Base-by-base conservation (phyloP, 208 protist species). In the Blastocrithidia nonstop region DNA sequence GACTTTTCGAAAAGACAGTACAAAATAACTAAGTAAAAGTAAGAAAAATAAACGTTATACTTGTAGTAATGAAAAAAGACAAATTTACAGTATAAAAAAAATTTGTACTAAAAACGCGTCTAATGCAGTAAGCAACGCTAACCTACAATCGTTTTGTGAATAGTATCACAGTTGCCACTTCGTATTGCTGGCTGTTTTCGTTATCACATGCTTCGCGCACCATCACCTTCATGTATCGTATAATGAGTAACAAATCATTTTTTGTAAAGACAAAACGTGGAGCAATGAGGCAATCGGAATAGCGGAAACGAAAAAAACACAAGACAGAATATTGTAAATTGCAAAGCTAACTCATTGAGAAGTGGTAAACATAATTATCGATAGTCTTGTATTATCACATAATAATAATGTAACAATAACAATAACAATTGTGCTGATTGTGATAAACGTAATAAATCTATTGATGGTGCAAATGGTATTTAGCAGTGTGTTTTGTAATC, bases 171-270 rank as follows among this genome's bases (percentile, higher is more conserved):
- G 60, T 51, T 71, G 38, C 81, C 81, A 15, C 52, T 75, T 27
- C 68, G 64, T 23, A 8, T 90, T n/a, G 57, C 57, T 7, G 70
- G 71, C 54, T 83, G 69, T 57, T 82, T 77, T 46, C 81, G 81
- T 19, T 79, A 61, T 36, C 81, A 90, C 42, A 79, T 90, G 45
- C 22, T 90, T 24, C 45, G 57, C 6, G 61, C 47, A 1, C 75
- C 72, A 5, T 54, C 59, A 7, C 45, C 53, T 35, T 37, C 53
- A 4, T 50, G 40, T 3, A 44, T 90, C 25, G 39, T 54, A 19
- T 16, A n/a, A 22, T 84, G 81, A 75, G 49, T 87, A 28, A 44
- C 45, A 19, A 15, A 11, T 23, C 53, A 76, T 41, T 65, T 44
- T 20, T 45, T 50, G 6, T 39, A 23, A 11, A 38, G 52, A 15